Base-by-base conservation (phyloP, 1,139 yeast genomes). In the Hyphopichia buzzinii region DNA sequence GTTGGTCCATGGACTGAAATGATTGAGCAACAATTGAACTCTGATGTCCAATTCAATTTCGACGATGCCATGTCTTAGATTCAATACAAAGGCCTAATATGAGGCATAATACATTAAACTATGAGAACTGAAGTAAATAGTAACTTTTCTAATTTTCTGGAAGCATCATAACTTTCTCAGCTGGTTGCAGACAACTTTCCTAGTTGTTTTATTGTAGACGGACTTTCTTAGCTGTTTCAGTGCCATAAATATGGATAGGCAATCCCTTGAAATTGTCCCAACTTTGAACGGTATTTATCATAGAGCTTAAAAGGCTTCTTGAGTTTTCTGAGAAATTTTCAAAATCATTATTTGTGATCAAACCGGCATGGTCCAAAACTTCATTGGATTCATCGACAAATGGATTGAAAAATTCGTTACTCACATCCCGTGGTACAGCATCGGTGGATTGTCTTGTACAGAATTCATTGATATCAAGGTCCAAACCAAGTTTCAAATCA, bases 1-100 rank as follows among this genome's bases (percentile, higher is more conserved):
- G 96, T 86, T 25, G 95, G 85, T 30, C 94, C 94, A 3, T 83
- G 94, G 81, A 84, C 95, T 7, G 90, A 84, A 54, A 83, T 84
- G 74, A 77, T 87, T 36, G 95, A 86, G 54, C 86, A 81, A 45
- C 75, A 69, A 42, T 59, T 71, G 47, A 62, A 61, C 38, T 54
- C 58, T 10, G 64, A 63, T 37, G 70, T 62, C 29, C 65, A 59
- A 33, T 64, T 64, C 41, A 55, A 54, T 35, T 62, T 64, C 35
- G 62, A 61, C 17, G 59, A 52, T 31, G 59, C 52, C 15, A 29
- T 37, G 17, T 28, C 30, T 10, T 19, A n/a, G n/a, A n/a, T n/a
- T n/a, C n/a, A n/a, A n/a, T 27, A 26, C 22, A 19, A 10, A 19
- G 23, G 23, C 23, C 23, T 19, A 19, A n/a, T 25, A 35, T 14